Base-by-base conservation (phyloP, 2,329 filamentous ascomycete genomes). In the Cladosporium sp. region DNA sequence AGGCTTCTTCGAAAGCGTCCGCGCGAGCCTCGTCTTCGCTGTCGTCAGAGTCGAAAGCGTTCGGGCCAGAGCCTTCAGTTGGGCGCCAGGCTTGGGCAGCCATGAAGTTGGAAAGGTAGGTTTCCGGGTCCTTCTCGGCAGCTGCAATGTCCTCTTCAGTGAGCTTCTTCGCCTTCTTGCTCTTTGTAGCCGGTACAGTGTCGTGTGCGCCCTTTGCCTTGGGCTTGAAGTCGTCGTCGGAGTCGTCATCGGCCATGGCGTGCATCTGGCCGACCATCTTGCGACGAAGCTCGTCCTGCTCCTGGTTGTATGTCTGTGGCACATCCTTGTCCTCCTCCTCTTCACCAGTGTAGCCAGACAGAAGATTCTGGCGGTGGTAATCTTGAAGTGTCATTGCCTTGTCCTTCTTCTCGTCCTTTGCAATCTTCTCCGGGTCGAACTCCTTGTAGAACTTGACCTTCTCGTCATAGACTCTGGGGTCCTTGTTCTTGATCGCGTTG, bases 21-120 rank as follows among this genome's bases (percentile, higher is more conserved):
- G 92, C 92, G 45, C 84, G 81, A 25, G 83, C 81, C 28, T 89
- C 84, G 42, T 90, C 83, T 6, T 85, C 83, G n/a, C 85, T 90
- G 52, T 97, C 91, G 65, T 99, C 94, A 0, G 91, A 96, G 69
- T 97, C 91, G 58, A 99, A 89, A 0, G 92, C 89, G 65, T 92
- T 80, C 74, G 90, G 91, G 40, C 82, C 82, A 20, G 83, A 79
- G 40, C 79, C 80, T 53, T 83, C 84, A 9, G 83, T 82, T 0
- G 89, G 84, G 6, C 93, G 83, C 94, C 94, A 99, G 15, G 92
- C 93, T 59, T 92, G 86, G 7, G 92, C 83, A n/a, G 88, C 83
- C 83, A 99, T 84, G 76, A 96, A 99, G 73, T 97, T 96, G 56
- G 90, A 93, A n/a, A 99, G 78, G 71, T 91, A 99, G 0, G 83